Conservation (phyloP, 306 rosid species). For the Ormosia emarginata region DNA sequence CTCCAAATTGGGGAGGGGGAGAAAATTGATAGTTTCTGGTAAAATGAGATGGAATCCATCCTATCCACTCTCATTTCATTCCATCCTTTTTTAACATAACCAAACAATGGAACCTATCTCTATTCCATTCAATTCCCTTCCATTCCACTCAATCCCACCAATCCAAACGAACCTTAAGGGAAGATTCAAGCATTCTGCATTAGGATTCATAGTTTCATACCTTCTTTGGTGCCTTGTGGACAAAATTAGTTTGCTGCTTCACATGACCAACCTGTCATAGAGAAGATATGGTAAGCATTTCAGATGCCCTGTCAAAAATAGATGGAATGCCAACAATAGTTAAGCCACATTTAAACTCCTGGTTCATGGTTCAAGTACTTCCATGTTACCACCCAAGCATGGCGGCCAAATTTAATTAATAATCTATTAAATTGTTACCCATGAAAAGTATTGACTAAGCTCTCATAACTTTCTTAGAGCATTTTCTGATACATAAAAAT, state of each 20-base stretch:
- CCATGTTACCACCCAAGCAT: slow-evolving; percentile 13
- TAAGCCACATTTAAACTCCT: background rate
- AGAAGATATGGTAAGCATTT: slow-evolving; percentile 24
- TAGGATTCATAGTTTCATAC: slow-evolving; percentile 32
- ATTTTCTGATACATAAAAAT: slow-evolving; percentile 1
- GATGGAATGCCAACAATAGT: background rate
- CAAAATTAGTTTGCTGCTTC: slow-evolving; percentile 57
- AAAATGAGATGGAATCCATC: too few species aligned
- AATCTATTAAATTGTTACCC: background rate
- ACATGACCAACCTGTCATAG: slow-evolving; percentile 58
- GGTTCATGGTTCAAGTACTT: background rate
- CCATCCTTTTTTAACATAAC: too few species aligned
- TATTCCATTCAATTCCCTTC: too few species aligned
- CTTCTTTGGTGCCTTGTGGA: slow-evolving; percentile 83
- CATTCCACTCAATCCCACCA: too few species aligned
- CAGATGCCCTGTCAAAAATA: background rate
- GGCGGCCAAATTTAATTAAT: slow-evolving; percentile 17
- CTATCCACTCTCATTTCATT: too few species aligned
- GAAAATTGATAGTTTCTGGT: too few species aligned
- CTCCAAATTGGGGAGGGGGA: too few species aligned
- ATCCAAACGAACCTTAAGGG: too few species aligned
- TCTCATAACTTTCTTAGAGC: background rate
- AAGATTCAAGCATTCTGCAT: slow-evolving; percentile 5
- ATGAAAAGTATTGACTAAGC: background rate
- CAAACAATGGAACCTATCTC: too few species aligned